Percentiles rank a stretch among this genome's conserved stretches.
Conservation (phyloP, 768 basidiomycete species). For the Lentinula detonsa region DNA sequence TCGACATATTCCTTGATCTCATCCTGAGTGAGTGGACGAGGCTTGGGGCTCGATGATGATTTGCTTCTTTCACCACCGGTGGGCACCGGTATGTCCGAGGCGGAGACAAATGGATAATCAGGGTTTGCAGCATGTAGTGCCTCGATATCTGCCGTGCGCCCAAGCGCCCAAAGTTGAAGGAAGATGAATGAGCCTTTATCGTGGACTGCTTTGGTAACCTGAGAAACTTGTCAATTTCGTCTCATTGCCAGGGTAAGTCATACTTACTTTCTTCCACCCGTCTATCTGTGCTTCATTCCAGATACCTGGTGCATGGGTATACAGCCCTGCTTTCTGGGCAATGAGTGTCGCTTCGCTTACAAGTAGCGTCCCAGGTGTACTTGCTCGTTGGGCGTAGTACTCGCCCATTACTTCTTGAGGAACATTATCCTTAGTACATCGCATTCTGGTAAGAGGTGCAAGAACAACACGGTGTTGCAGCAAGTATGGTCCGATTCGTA, state of each 20-base stretch:
- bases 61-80: neutral
- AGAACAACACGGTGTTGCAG: slow-evolving; percentile 28
- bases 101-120: slow-evolving; percentile 18
- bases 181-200: slow-evolving; percentile 41
- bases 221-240: slow-evolving; percentile 36
- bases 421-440: slow-evolving; percentile 19
- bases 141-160: slow-evolving; percentile 34
- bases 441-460: slow-evolving; percentile 27
- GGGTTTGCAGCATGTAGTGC: slow-evolving; percentile 30
- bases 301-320: slow-evolving; percentile 29
- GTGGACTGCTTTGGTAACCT: slow-evolving; percentile 57
- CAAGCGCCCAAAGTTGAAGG: slow-evolving; percentile 41
- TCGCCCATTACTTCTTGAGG: slow-evolving; percentile 19
- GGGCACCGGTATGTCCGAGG: slow-evolving; percentile 17
- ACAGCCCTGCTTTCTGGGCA: slow-evolving; percentile 18
- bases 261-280: neutral
- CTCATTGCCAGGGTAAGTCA: slow-evolving; percentile 31
- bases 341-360: slow-evolving; percentile 39
- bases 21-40: slow-evolving; percentile 34
- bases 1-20: slow-evolving; percentile 47
- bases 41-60: slow-evolving; percentile 16
- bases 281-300: slow-evolving; percentile 33
- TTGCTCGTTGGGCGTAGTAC: slow-evolving; percentile 27
- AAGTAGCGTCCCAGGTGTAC: slow-evolving; percentile 27
- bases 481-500: slow-evolving; percentile 17